phyloP scores from a whole-genome alignment of 2,329 filamentous ascomycete genomes.

The Aspergillus fischeri region DNA sequence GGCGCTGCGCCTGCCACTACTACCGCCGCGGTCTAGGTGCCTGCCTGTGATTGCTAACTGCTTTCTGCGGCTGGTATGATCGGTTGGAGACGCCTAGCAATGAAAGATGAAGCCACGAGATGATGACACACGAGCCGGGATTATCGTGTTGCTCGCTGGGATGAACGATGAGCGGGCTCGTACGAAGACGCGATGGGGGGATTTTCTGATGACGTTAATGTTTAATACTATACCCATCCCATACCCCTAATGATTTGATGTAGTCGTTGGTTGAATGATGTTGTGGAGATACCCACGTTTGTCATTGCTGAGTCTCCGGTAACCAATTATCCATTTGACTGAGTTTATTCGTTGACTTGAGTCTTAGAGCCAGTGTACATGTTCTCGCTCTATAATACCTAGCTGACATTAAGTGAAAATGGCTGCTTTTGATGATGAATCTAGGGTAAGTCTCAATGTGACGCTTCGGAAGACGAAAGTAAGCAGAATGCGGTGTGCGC shows the following conservation, averaged over 20 bases:
- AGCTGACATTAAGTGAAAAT: neutral
- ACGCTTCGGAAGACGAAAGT: too few relatives aligned
- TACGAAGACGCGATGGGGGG: neutral
- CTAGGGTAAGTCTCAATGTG: too few relatives aligned
- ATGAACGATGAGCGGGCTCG: neutral
- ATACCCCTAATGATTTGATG: neutral
- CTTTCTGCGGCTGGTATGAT: neutral
- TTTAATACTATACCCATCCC: neutral
- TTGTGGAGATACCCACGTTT: neutral
- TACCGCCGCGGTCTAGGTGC: neutral
- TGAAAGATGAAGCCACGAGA: neutral
- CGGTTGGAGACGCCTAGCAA: neutral
- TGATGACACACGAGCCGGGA: neutral
- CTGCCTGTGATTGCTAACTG: too few relatives aligned
- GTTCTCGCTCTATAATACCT: neutral
- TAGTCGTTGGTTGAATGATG: neutral
- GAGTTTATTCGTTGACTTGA: too few relatives aligned
- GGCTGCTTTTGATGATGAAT: too few relatives aligned
- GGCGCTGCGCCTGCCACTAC: slow-evolving; percentile 15
- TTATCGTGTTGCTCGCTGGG: neutral
- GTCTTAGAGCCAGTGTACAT: neutral
- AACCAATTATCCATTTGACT: neutral
- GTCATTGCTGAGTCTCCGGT: neutral
- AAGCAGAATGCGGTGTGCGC: too few relatives aligned
- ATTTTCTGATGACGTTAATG: neutral